Evolutionary conservation across 768 basidiomycete genomes (phyloP).

Genomic region (Fomitopsis pulvina): DNA sequence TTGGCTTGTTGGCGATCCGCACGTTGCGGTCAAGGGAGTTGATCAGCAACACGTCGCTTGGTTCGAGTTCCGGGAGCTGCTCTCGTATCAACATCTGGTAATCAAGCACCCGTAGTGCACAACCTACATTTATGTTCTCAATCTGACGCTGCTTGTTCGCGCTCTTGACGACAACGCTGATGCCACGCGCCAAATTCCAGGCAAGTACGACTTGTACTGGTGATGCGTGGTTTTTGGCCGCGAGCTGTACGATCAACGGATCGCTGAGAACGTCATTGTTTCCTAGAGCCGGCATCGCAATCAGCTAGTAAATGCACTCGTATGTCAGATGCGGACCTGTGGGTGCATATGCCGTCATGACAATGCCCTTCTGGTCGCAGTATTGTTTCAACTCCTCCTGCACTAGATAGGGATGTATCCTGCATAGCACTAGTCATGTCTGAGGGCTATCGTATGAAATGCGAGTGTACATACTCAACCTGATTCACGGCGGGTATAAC

Average conservation of each 20-base stretch:
- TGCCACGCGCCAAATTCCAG: conserved; percentile 44
- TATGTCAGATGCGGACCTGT: no score
- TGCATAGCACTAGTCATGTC: conserved; percentile 9
- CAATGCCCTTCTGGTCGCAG: conserved; percentile 43
- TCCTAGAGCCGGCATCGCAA: no score
- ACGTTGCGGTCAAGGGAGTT: conserved; percentile 26
- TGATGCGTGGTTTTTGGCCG: conserved; percentile 39
- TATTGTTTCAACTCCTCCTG: conserved; percentile 42
- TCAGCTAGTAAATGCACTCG: no score
- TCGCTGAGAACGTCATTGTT: conserved; percentile 39
- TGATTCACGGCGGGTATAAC: conserved; percentile 32
- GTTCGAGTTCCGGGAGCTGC: conserved; percentile 26
- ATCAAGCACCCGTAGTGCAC: not conserved
- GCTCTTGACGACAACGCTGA: conserved; percentile 42
- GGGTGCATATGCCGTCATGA: conserved; percentile 43
- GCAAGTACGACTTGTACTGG: conserved; percentile 43
- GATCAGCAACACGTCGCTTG: conserved; percentile 28
- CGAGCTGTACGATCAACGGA: conserved; percentile 37
- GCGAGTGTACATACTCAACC: conserved; percentile 24
- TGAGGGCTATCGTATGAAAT: not conserved
- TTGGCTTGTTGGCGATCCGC: conserved; percentile 26
- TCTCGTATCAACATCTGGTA: no score
- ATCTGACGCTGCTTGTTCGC: conserved; percentile 39
- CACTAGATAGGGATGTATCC: conserved; percentile 45
- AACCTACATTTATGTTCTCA: conserved; percentile 40